Conservation (phyloP, 495 filamentous ascomycete genomes). For the Penicillium ochrochloron region DNA sequence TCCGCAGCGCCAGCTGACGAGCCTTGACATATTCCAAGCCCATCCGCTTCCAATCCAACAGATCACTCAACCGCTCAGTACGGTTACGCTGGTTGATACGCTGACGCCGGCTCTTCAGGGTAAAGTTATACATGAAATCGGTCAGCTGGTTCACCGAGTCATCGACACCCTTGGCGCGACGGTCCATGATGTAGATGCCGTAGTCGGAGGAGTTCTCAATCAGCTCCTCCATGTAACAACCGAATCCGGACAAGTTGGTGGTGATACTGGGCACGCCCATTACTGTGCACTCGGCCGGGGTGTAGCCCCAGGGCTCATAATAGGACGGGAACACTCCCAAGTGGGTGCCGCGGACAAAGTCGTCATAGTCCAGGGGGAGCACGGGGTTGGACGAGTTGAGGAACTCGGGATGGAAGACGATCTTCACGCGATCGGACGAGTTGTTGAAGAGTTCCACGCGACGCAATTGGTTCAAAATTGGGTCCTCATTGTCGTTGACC, state of each 20-base stretch:
- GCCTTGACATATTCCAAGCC: slow-evolving; percentile 99
- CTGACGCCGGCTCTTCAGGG: slow-evolving; percentile 90
- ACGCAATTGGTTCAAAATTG: slow-evolving; percentile 94
- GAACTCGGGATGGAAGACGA: slow-evolving; percentile 98
- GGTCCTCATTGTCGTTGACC: slow-evolving; percentile 90
- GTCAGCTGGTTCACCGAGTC: slow-evolving; percentile 95
- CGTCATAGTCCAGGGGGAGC: slow-evolving; percentile 94
- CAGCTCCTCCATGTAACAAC: slow-evolving; percentile 99
- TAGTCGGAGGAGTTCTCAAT: slow-evolving; percentile 98
- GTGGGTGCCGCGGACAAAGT: slow-evolving; percentile 97
- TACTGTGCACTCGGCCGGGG: slow-evolving; percentile 96
- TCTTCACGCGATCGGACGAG: slow-evolving; percentile 90
- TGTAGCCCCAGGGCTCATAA: slow-evolving; percentile 99
- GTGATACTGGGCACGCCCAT: slow-evolving; percentile 99
- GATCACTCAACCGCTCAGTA: slow-evolving; percentile 92
- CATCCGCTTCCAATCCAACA: slow-evolving; percentile 99
- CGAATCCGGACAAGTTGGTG: slow-evolving; percentile 96
- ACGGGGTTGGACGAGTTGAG: slow-evolving; percentile 94
- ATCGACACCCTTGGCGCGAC: slow-evolving; percentile 92
- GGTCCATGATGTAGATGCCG: slow-evolving; percentile 98
- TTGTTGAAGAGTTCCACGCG: slow-evolving; percentile 97
- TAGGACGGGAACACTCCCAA: slow-evolving; percentile 95
- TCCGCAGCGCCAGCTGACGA: slow-evolving; percentile 84
- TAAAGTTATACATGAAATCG: slow-evolving; percentile 93
- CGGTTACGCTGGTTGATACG: slow-evolving; percentile 98